Base-by-base conservation (phyloP, 805 yeast genomes). In the Saccharomyces kudriavzevii region DNA sequence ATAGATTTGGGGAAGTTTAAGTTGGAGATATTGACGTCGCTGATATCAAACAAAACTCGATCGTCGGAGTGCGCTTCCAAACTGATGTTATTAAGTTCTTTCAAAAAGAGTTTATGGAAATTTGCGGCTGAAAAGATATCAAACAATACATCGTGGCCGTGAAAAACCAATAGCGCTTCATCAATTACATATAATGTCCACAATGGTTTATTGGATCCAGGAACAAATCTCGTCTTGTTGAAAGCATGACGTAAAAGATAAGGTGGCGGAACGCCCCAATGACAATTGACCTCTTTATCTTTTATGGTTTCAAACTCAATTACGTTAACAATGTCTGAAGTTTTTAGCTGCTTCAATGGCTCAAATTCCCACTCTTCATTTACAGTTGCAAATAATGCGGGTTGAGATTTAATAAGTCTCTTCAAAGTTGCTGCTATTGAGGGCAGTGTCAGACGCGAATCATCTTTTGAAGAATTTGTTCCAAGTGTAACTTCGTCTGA, bases 71-170 rank as follows among this genome's bases (percentile, higher is more conserved):
- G 43, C 11, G 24, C 9, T 35, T 6, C 49, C 31, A 14, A 49
- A 13, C 51, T 25, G 53, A 54, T 49, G 8, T 47, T 49, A 49
- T 60, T 60, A 10, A 66, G 48, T 43, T 62, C 61, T 14, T 53
- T 27, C 13, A 60, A 48, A 47, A 67, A 56, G 30, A 59, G 49
- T 35, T 60, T 62, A 46, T 64, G 69, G 29, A 67, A 61, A 48
- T 60, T 60, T 22, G 68, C 67, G 17, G 66, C 67, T 1, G 70
- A 61, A 53, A 64, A 67, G 2, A 59, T 55, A 52, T 67, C 71
- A 58, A 67, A 67, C 29, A 67, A 52, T 2, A 57, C 57, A 48
- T 66, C 70, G 48, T 64, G 66, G 3, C 70, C 70, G 57, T 67
- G 69, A 40, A 67, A 66, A 4, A 65, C 54, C 2, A 66, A 49